Evolutionary conservation across 176 grass and related monocot genomes (phyloP).

Genomic region (Cenchrus purpureus): DNA sequence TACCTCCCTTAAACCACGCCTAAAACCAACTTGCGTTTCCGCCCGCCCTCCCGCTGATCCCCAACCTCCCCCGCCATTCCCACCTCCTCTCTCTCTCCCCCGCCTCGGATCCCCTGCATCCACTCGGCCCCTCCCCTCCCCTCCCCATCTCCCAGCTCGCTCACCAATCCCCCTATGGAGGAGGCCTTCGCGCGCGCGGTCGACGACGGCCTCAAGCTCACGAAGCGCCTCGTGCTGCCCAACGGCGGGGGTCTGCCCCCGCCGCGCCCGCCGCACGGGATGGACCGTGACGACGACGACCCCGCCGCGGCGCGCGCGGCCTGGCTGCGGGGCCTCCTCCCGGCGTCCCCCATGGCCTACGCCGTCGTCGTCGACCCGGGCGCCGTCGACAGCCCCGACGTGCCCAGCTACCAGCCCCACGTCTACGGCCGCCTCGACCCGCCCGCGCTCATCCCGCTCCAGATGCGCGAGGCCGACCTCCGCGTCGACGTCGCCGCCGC

Average conservation of each 20-base stretch:
- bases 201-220: slow-evolving; percentile 86
- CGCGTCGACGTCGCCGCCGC: slow-evolving; percentile 66
- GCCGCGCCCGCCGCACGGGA: slow-evolving; percentile 46
- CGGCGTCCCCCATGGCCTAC: slow-evolving; percentile 75
- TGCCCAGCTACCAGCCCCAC: slow-evolving; percentile 97
- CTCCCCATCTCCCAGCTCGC: too few species aligned
- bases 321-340: slow-evolving; percentile 25
- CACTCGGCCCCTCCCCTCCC: not conserved
- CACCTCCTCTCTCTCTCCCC: not conserved
- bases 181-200: slow-evolving; percentile 80
- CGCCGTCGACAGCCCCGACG: slow-evolving; percentile 91
- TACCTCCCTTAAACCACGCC: slow-evolving; percentile 40
- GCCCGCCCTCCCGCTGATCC: not conserved
- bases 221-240: slow-evolving; percentile 68
- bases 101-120: not conserved
- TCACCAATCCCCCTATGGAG: slow-evolving; percentile 35
- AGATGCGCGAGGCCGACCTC: slow-evolving; percentile 77
- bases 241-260: slow-evolving; percentile 23
- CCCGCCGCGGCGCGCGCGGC: slow-evolving; percentile 14
- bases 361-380: slow-evolving; percentile 78
- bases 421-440: slow-evolving; percentile 87
- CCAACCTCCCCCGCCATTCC: not conserved
- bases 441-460: slow-evolving; percentile 93
- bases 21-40: not conserved
- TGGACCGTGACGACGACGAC: slow-evolving; percentile 64